phyloP scores from a whole-genome alignment of 305 asterid species.

The Fraxinus dipetala region DNA sequence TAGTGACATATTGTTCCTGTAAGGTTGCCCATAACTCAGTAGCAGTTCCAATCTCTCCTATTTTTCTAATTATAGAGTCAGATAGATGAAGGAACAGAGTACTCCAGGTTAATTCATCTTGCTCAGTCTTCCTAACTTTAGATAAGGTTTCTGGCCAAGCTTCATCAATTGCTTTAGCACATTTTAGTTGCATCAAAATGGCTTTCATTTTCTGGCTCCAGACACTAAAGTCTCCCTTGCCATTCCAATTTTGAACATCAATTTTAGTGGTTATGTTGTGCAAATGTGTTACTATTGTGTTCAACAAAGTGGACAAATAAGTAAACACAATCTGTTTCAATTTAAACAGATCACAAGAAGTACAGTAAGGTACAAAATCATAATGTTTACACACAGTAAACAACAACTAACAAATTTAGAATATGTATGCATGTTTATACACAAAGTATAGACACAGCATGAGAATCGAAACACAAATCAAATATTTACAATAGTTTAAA shows the following conservation, averaged over 20 bases:
- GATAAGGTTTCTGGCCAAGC: not conserved
- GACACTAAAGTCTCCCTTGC: not conserved
- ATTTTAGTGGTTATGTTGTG: not conserved
- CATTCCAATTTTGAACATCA: not conserved
- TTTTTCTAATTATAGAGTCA: not conserved
- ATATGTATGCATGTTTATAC: no score
- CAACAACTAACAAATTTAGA: not conserved
- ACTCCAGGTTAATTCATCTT: not conserved
- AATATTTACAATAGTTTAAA: no score
- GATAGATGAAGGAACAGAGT: not conserved
- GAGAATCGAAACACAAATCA: not conserved
- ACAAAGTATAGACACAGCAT: no score
- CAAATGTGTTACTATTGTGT: not conserved
- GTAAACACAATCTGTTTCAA: no score
- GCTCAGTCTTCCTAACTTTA: not conserved
- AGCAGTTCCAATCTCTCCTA: not conserved
- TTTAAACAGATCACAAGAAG: no score
- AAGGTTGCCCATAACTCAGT: not conserved
- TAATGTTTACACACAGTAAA: not conserved
- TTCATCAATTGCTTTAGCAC: not conserved
- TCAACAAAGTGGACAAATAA: no score
- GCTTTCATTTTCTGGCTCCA: not conserved
- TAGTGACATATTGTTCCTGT: not conserved
- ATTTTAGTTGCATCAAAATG: not conserved
- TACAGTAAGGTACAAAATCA: no score